Evolutionary conservation across 1,284 basidiomycete genomes (phyloP).

Genomic region (Austroboletus niveus): DNA sequence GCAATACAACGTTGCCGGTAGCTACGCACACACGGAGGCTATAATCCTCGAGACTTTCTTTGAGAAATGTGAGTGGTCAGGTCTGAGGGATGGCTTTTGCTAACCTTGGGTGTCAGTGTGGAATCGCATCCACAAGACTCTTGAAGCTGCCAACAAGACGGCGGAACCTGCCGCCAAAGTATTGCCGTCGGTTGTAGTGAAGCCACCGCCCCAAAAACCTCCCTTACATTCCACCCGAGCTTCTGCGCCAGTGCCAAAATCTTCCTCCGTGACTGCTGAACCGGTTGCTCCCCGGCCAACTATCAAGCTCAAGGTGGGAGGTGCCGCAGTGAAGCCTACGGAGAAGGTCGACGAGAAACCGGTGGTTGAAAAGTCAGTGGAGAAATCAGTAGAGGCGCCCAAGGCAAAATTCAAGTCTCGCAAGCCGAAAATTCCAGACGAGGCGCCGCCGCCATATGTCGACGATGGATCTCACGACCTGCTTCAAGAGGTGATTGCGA

Average conservation of each 20-base stretch:
- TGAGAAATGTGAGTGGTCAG: slow-evolving; percentile 66
- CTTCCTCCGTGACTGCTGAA: slow-evolving; percentile 30
- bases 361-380: slow-evolving; percentile 14
- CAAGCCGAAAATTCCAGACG: slow-evolving; percentile 49
- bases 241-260: slow-evolving; percentile 18
- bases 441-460: slow-evolving; percentile 61
- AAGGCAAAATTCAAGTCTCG: slow-evolving; percentile 41
- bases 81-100: background rate
- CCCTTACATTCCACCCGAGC: slow-evolving; percentile 7
- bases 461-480: slow-evolving; percentile 77
- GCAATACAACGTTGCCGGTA: slow-evolving; percentile 77
- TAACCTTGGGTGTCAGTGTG: slow-evolving; percentile 49
- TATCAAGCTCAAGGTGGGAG: slow-evolving; percentile 57
- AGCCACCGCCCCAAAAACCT: slow-evolving; percentile 33
- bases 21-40: slow-evolving; percentile 77
- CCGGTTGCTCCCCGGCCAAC: slow-evolving; percentile 45
- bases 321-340: slow-evolving; percentile 26
- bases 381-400: slow-evolving; percentile 35
- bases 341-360: slow-evolving; percentile 31
- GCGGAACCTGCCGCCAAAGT: slow-evolving; percentile 31
- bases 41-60: slow-evolving; percentile 80
- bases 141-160: slow-evolving; percentile 47
- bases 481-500: slow-evolving; percentile 76
- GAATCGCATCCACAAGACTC: slow-evolving; percentile 75
- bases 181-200: slow-evolving; percentile 35